Percentiles rank a stretch among this genome's conserved stretches.
phyloP scores from a whole-genome alignment of 306 rosid species.

The Comarum palustre region DNA sequence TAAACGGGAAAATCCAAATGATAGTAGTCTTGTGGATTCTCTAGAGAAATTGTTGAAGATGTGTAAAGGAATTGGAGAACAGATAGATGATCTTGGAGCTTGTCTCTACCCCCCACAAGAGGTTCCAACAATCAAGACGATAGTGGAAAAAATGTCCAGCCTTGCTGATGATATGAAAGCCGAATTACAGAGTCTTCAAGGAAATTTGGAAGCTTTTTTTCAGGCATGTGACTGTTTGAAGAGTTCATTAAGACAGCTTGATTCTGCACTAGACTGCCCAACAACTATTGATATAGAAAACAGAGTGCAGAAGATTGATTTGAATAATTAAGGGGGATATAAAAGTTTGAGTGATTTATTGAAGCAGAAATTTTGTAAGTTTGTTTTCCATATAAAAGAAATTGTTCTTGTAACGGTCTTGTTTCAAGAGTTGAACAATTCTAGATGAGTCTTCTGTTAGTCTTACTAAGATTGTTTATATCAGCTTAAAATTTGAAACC shows the following conservation, averaged over 20 bases:
- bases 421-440: neutral
- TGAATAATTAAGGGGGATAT: constrained; percentile 28
- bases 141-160: constrained; percentile 51
- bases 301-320: constrained; percentile 41
- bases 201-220: constrained; percentile 51
- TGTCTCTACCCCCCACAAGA: constrained; percentile 93
- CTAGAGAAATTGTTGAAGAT: constrained; percentile 73
- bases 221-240: constrained; percentile 53
- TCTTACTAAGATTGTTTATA: neutral
- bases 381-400: neutral
- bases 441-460: neutral
- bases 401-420: neutral
- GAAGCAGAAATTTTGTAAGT: neutral
- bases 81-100: constrained; percentile 89
- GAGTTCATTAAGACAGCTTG: constrained; percentile 47
- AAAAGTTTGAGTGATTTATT: neutral
- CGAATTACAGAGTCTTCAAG: constrained; percentile 44
- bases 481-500: neutral
- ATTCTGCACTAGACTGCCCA: constrained; percentile 36
- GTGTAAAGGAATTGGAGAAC: constrained; percentile 56
- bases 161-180: constrained; percentile 46
- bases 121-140: constrained; percentile 42
- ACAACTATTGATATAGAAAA: constrained; percentile 37
- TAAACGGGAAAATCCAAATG: constrained; percentile 56
- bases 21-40: constrained; percentile 49